These are phyloP conservation scores for Rhizopogon sp. DNA, from an alignment of 768 basidiomycete species.

Conservation along the genomic window DNA sequence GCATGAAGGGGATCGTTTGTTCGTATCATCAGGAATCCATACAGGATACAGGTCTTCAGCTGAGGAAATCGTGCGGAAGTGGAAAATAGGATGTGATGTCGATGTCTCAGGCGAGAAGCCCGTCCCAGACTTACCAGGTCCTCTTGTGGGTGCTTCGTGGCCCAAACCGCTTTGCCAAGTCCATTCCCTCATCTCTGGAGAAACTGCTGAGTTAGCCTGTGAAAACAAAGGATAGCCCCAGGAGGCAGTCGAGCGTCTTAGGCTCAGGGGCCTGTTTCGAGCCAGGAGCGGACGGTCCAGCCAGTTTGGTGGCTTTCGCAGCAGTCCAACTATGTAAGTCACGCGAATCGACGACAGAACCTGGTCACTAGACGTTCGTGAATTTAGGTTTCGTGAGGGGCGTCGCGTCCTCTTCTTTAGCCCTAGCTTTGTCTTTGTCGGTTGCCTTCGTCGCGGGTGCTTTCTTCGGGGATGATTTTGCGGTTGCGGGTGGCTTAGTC, in stretches of 20 bases:
- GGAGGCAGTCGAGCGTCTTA: constrained; percentile 69
- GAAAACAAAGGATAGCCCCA: too few relatives aligned
- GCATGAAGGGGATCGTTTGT: too few relatives aligned
- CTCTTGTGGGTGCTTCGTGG: too few relatives aligned
- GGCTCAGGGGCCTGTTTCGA: constrained; percentile 59
- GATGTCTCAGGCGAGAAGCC: too few relatives aligned
- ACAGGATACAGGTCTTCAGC: too few relatives aligned
- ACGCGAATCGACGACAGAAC: not conserved
- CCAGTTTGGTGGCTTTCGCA: constrained; percentile 54
- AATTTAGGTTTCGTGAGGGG: constrained; percentile 10
- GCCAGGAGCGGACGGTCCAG: constrained; percentile 53
- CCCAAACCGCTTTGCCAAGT: too few relatives aligned
- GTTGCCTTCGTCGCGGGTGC: not conserved
- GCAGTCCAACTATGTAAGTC: constrained; percentile 38
- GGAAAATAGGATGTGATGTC: too few relatives aligned
- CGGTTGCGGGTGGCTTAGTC: not conserved
- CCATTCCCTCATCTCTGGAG: too few relatives aligned
- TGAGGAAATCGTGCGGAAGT: too few relatives aligned
- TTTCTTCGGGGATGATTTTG: constrained; percentile 18
- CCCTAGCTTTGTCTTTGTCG: constrained; percentile 11
- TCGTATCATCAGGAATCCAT: too few relatives aligned
- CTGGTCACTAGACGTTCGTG: constrained; percentile 14
- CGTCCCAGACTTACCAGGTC: too few relatives aligned
- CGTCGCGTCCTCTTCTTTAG: constrained; percentile 1
- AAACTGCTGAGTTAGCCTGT: too few relatives aligned